Conservation (phyloP, 2,329 filamentous ascomycete species). For the Alternaria gansuensis region DNA sequence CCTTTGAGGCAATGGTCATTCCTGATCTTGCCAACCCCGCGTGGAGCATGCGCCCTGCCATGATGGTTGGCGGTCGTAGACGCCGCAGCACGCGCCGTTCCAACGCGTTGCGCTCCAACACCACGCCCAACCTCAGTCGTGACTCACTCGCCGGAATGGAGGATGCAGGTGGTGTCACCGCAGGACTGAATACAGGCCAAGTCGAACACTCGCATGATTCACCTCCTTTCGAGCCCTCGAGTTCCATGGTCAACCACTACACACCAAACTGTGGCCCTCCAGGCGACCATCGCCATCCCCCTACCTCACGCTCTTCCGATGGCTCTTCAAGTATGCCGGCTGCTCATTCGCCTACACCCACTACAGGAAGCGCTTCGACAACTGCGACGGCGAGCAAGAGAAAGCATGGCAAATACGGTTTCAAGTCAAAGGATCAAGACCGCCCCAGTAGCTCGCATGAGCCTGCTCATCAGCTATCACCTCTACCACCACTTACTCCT, state of each 20-base stretch:
- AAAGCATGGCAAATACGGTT: constrained; percentile 30
- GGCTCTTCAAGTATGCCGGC: not conserved
- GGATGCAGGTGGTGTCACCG: constrained; percentile 10
- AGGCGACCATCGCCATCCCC: constrained; percentile 2
- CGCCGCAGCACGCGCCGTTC: constrained; percentile 34
- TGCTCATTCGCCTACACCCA: constrained; percentile 15
- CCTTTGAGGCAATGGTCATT: constrained; percentile 8
- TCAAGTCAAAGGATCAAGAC: constrained; percentile 25
- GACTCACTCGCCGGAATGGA: constrained; percentile 14
- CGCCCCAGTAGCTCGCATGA: constrained; percentile 17
- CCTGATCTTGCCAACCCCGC: constrained; percentile 10
- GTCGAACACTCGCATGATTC: constrained; percentile 17
- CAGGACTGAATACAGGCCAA: constrained; percentile 4
- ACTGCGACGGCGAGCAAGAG: constrained; percentile 22
- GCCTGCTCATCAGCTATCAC: constrained; percentile 17
- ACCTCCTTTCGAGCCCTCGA: constrained; percentile 6
- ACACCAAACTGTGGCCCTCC: constrained; percentile 10
- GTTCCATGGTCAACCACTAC: constrained; percentile 13
- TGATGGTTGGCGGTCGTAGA: constrained; percentile 28
- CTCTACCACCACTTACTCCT: constrained; percentile 33
- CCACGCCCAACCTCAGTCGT: constrained; percentile 23
- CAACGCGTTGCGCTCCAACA: constrained; percentile 27
- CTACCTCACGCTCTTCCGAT: constrained; percentile 4
- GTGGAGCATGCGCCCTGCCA: constrained; percentile 15
- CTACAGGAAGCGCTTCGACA: constrained; percentile 7